Evolutionary conservation across 306 rosid species (phyloP), one percentile per base, ranked within the genome.

Genomic region (Begonia masoniana): DNA sequence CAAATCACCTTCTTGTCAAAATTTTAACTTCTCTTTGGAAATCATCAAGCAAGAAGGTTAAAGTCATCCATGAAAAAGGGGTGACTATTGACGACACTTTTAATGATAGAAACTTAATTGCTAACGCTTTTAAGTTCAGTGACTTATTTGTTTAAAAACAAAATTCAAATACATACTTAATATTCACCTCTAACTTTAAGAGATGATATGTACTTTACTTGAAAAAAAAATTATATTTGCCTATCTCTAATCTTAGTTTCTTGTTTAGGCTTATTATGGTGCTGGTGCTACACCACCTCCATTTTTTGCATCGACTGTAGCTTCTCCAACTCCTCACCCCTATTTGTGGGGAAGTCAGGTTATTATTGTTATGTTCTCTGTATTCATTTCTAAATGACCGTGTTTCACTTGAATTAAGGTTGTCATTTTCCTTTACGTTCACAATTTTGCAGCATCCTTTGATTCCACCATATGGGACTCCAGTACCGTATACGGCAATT

Each of bases 341-440:
- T 92, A 86, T 80, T 10, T 92, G 45, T 92, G 99, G 99, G 99
- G 99, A 69, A 45, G 84, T 61, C 99, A 92, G 88, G 99, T 92
- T 52, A 60, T 60, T 60, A 10, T 59, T 17, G 47, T 56, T 50
- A 13, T 60, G 52, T 35, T 31, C 51, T 35, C 21, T 55, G 36
- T 43, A 62, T 69, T 42, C 46, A 41, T 52, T 15, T 58, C 21
- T 41, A 57, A 52, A 41, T 55, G 56, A 10, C 13, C 41, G 50
- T 49, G 54, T 55, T 52, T 10, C 24, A 6, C 52, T 13, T 41
- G 6, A 12, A 23, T 23, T 23, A 51, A 49, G 62, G 39, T 73
- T 15, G 15, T 31, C 8, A 14, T 26, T 24, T 24, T 59, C 17
- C 49, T 48, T 41, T 39, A 5, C 35, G 56, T 50, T 9, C 10